phyloP scores from a whole-genome alignment of 169 alveolate genomes.

The Plasmodium relictum region DNA sequence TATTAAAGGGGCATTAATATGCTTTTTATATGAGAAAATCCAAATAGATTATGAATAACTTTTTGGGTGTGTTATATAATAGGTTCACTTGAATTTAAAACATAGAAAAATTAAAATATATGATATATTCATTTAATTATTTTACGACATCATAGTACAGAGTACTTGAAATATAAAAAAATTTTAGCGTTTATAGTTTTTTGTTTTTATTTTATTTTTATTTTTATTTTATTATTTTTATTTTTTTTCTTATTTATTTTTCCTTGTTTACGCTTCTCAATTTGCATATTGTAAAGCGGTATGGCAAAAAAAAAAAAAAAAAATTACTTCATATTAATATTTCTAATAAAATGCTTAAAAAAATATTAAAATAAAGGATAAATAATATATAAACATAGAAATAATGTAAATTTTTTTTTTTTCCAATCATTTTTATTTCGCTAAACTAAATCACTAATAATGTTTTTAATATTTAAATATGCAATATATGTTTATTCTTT shows the following conservation, averaged over 20 bases:
- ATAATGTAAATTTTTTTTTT: constrained; percentile 14
- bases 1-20: too few species aligned
- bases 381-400: neutral
- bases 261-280: neutral
- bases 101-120: too few species aligned
- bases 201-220: neutral
- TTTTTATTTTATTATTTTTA: neutral
- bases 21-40: too few species aligned
- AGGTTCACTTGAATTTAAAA: too few species aligned
- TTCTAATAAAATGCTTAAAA: neutral
- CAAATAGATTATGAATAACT: too few species aligned
- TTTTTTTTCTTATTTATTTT: neutral
- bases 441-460: too few species aligned
- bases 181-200: neutral
- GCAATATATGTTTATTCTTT: too few species aligned
- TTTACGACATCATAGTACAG: constrained; percentile 5
- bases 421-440: neutral
- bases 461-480: too few species aligned
- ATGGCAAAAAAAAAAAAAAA: constrained; percentile 5
- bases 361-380: neutral
- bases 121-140: too few species aligned
- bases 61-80: too few species aligned
- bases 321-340: neutral
- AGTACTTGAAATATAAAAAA: constrained; percentile 11
- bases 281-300: neutral